phyloP scores from a whole-genome alignment of 345 rosid genomes.

The Corymbia maculata region DNA sequence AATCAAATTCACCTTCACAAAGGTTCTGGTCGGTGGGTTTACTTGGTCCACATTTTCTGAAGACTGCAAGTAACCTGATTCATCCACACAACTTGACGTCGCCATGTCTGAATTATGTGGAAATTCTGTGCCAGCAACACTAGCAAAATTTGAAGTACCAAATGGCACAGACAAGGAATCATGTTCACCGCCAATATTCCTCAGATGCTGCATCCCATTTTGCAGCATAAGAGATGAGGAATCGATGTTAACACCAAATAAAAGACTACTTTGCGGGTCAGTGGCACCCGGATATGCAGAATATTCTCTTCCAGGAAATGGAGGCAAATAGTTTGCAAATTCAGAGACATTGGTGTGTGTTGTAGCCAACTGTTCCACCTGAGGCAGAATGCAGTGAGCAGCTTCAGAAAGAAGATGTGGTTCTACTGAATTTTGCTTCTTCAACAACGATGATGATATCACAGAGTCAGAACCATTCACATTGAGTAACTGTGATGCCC shows the following conservation, averaged over 20 bases:
- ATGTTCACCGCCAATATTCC: slow-evolving; percentile 22
- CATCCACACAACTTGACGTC: slow-evolving; percentile 42
- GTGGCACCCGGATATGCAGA: slow-evolving; percentile 19
- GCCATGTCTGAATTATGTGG: slow-evolving; percentile 32
- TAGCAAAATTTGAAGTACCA: slow-evolving; percentile 20
- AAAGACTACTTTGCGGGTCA: slow-evolving; percentile 30
- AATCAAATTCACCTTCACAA: slow-evolving; percentile 29
- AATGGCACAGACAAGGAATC: slow-evolving; percentile 21
- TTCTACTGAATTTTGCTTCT: slow-evolving; percentile 17
- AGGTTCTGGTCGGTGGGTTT: slow-evolving; percentile 31
- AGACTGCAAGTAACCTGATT: slow-evolving; percentile 42
- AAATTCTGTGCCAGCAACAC: slow-evolving; percentile 20
- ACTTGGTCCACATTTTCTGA: slow-evolving; percentile 39
- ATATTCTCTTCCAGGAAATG: slow-evolving; percentile 38
- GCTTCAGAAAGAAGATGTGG: slow-evolving; percentile 13
- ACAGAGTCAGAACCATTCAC: slow-evolving; percentile 9
- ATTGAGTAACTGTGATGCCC: slow-evolving; percentile 18
- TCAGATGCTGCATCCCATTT: slow-evolving; percentile 26
- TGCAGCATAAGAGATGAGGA: slow-evolving; percentile 31
- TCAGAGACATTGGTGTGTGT: slow-evolving; percentile 19
- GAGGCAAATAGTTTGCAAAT: slow-evolving; percentile 20
- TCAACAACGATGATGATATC: slow-evolving; percentile 11
- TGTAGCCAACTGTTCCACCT: slow-evolving; percentile 25
- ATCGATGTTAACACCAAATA: slow-evolving; percentile 41
- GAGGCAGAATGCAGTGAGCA: slow-evolving; percentile 15